Percentiles rank a stretch among this genome's conserved stretches.
Evolutionary conservation across 768 basidiomycete species (phyloP).

Genomic region (Podaxis sp.): DNA sequence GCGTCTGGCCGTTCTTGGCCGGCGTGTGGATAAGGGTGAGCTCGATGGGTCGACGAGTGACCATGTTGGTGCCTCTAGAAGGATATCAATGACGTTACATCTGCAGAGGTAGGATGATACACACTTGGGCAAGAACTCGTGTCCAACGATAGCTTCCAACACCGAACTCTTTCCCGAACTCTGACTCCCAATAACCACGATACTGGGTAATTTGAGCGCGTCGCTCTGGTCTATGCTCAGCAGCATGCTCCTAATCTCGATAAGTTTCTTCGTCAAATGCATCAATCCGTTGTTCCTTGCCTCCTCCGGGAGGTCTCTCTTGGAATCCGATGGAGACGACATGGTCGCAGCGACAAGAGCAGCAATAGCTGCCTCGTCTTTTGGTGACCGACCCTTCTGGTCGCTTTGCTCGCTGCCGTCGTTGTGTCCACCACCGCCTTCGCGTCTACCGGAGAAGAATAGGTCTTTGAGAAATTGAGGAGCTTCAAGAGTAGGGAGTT

Average conservation of each 20-base stretch:
- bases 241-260: slow-evolving; percentile 94
- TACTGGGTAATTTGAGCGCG: slow-evolving; percentile 89
- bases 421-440: slow-evolving; percentile 25
- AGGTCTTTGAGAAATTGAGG: slow-evolving; percentile 74
- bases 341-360: slow-evolving; percentile 74
- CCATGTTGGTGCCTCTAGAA: slow-evolving; percentile 95
- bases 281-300: slow-evolving; percentile 78
- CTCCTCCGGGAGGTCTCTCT: slow-evolving; percentile 35
- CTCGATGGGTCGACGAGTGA: slow-evolving; percentile 96
- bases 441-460: slow-evolving; percentile 31
- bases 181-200: slow-evolving; percentile 97
- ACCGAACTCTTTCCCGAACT: slow-evolving; percentile 99
- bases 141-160: slow-evolving; percentile 94
- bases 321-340: slow-evolving; percentile 68
- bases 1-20: slow-evolving; percentile 43
- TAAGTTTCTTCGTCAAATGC: slow-evolving; percentile 91
- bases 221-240: slow-evolving; percentile 96
- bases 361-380: slow-evolving; percentile 63
- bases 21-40: slow-evolving; percentile 95
- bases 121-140: slow-evolving; percentile 97
- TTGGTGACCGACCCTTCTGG: slow-evolving; percentile 43
- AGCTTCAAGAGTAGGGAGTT: slow-evolving; percentile 46
- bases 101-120: slow-evolving; percentile 24
- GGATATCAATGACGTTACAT: slow-evolving; percentile 1
- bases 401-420: slow-evolving; percentile 25